Conservation (phyloP, 1,284 basidiomycete species). For the Cystobasidium pallidum region DNA sequence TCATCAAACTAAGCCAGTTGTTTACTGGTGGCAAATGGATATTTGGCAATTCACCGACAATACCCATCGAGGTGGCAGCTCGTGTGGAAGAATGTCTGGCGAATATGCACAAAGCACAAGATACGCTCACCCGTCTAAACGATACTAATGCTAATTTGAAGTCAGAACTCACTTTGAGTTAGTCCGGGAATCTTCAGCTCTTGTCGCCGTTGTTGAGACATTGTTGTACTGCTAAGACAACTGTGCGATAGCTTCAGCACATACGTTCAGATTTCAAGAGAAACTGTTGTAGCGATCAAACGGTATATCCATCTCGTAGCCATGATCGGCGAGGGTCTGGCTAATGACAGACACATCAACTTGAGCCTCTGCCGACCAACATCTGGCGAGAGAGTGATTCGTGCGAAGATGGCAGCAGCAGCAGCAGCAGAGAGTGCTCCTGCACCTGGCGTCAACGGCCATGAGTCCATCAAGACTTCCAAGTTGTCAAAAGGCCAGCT, state of each 20-base stretch:
- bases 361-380: neutral
- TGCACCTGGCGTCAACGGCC: conserved; percentile 13
- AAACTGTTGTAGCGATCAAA: too few relatives aligned
- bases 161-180: conserved; percentile 59
- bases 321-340: too few relatives aligned
- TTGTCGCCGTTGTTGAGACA: too few relatives aligned
- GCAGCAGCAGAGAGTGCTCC: neutral
- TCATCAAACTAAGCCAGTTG: conserved; percentile 49
- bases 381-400: neutral
- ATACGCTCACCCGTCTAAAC: conserved; percentile 47
- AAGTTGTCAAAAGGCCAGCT: conserved; percentile 52
- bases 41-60: conserved; percentile 46
- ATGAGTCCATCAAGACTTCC: conserved; percentile 38
- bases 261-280: too few relatives aligned
- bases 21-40: conserved; percentile 50
- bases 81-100: conserved; percentile 48
- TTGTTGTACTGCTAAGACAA: too few relatives aligned
- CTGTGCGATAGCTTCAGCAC: too few relatives aligned
- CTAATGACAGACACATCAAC: too few relatives aligned
- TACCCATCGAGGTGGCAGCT: conserved; percentile 51
- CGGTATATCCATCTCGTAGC: too few relatives aligned
- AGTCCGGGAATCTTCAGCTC: too few relatives aligned
- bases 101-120: conserved; percentile 50
- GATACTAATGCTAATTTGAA: conserved; percentile 87
- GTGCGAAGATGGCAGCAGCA: neutral